Percentiles rank a stretch among this genome's conserved stretches.
phyloP scores from a whole-genome alignment of 371 early-diverging fungal genomes.

The Rhizomucor pusillus region DNA sequence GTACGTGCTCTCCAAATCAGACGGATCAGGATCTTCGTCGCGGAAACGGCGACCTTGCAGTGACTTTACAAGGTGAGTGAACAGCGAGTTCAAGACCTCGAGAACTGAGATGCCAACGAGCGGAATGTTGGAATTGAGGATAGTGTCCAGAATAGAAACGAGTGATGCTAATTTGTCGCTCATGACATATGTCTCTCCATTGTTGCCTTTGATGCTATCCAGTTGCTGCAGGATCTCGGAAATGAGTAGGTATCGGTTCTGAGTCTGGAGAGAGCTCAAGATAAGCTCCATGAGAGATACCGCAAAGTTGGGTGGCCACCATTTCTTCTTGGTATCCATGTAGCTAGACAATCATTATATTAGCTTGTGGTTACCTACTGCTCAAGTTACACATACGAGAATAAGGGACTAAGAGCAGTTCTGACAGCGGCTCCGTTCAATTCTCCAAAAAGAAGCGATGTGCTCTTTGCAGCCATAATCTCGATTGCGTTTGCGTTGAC shows the following conservation, averaged over 20 bases:
- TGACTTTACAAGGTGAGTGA: conserved; percentile 56
- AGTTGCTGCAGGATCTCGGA: conserved; percentile 62
- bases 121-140: conserved; percentile 53
- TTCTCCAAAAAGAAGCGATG: conserved; percentile 25
- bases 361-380: not conserved
- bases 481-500: conserved; percentile 23
- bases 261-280: conserved; percentile 45
- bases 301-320: conserved; percentile 57
- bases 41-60: conserved; percentile 22
- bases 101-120: conserved; percentile 79
- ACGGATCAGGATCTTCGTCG: conserved; percentile 11
- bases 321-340: conserved; percentile 55
- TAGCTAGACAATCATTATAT: conserved; percentile 22
- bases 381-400: conserved; percentile 6
- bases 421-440: conserved; percentile 44
- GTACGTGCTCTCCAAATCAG: conserved; percentile 19
- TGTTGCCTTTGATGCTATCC: conserved; percentile 29
- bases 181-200: conserved; percentile 16
- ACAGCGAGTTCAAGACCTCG: conserved; percentile 78
- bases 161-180: conserved; percentile 53
- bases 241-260: conserved; percentile 60
- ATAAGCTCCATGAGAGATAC: conserved; percentile 56
- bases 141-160: conserved; percentile 52
- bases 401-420: conserved; percentile 13
- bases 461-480: conserved; percentile 28